Conservation (phyloP, 805 yeast genomes). For the Ogataea pini region DNA sequence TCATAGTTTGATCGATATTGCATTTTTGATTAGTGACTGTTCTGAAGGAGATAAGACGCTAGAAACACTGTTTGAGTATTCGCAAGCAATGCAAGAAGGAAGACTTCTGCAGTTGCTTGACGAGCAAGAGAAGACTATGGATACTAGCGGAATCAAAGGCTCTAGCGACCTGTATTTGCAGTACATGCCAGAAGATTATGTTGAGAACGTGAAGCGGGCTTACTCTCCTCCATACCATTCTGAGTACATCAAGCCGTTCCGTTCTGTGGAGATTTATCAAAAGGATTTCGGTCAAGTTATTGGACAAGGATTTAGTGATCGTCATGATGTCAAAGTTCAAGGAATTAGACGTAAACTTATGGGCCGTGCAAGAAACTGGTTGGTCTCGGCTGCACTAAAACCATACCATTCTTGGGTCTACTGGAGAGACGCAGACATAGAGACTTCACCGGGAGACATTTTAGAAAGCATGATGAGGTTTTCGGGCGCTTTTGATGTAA, state of each 20-base stretch:
- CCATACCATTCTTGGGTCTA: slow-evolving; percentile 91
- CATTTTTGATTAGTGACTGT: slow-evolving; percentile 80
- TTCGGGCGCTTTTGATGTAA: slow-evolving; percentile 59
- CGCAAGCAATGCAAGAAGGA: slow-evolving; percentile 71
- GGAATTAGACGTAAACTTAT: slow-evolving; percentile 80
- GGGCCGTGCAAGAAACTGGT: slow-evolving; percentile 89
- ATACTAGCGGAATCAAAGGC: slow-evolving; percentile 45
- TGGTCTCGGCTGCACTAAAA: slow-evolving; percentile 68
- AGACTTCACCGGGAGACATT: slow-evolving; percentile 75
- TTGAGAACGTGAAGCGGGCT: slow-evolving; percentile 55
- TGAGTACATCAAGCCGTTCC: slow-evolving; percentile 66
- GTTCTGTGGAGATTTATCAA: slow-evolving; percentile 76
- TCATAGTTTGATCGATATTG: slow-evolving; percentile 75
- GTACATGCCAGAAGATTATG: slow-evolving; percentile 66
- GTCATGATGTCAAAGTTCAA: slow-evolving; percentile 84
- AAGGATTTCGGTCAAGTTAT: slow-evolving; percentile 83
- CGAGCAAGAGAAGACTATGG: slow-evolving; percentile 39
- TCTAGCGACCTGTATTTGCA: slow-evolving; percentile 62
- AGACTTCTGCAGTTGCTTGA: slow-evolving; percentile 53
- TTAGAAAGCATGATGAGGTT: slow-evolving; percentile 71
- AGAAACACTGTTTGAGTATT: slow-evolving; percentile 62
- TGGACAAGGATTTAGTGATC: slow-evolving; percentile 81
- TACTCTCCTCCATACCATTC: slow-evolving; percentile 67
- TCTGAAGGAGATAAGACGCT: slow-evolving; percentile 65
- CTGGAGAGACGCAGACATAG: slow-evolving; percentile 88